Base-by-base conservation (phyloP, 352 stramenopile genomes). In the Thalassiosira oceanica region DNA sequence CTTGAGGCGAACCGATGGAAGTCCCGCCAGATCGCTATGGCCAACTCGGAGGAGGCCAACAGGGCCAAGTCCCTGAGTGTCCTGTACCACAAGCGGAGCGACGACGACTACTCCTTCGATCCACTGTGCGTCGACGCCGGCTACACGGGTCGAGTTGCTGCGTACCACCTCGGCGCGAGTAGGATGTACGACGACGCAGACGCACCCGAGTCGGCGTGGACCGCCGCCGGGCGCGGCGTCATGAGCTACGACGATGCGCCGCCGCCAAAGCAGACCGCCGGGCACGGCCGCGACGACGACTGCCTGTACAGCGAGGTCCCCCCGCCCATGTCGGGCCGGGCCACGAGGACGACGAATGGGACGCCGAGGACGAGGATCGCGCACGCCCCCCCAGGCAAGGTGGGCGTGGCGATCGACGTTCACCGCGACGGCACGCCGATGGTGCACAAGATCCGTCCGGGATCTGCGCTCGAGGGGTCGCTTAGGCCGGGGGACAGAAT, bases 321-420 rank as follows among this genome's bases (percentile, higher is more conserved):
- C 31, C 31, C n/a, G 8, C 31, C 8, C 8, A n/a, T n/a, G 31
- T 39, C 31, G 31, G n/a, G n/a, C 8, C 31, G 8, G 8, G 8
- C 31, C 31, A 8, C 31, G 8, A 13, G 8, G 8, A 8, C 31
- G 31, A 8, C 8, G n/a, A n/a, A 39, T 8, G 8, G 8, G 31
- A 13, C 31, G 31, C 31, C 31, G 8, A n/a, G 8, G 31, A 39
- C n/a, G 8, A 13, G 24, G 37, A 5, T 67, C 39, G 37, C 74
- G 11, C 74, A 80, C 42, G 71, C 71, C 3, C 71, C 71, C 24
- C 64, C 71, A 3, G 71, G 71, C 10, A 80, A 80, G 37, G 27
- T 80, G 28, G 71, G 71, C 18, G 71, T 80, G 4, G 71, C 71
- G 21, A 77, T 80, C 35, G 71, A 80, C 44, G 58, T 75, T 24